A percentile compares a stretch with the other conserved stretches of the same genome.
These are phyloP conservation scores for Harringtonia aguacate DNA, from an alignment of 2,329 filamentous ascomycete species.

Conservation along the genomic window DNA sequence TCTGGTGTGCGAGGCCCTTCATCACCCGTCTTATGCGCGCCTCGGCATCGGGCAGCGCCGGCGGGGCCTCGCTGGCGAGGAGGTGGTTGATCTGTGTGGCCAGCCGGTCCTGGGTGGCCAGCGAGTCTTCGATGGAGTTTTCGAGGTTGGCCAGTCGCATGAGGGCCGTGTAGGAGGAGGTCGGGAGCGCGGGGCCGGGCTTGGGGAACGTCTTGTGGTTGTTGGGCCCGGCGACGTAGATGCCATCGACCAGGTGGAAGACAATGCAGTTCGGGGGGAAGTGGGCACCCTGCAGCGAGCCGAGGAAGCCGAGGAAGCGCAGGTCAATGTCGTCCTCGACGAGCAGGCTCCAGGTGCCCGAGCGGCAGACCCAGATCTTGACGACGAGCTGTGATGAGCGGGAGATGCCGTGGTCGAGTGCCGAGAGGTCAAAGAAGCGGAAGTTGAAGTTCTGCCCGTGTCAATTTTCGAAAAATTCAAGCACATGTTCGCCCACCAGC, in stretches of 20 bases:
- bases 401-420: conserved; percentile 51
- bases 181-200: conserved; percentile 40
- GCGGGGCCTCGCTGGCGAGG: conserved; percentile 27
- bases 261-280: conserved; percentile 75
- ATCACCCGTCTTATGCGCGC: conserved; percentile 36
- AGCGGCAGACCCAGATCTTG: conserved; percentile 61
- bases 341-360: conserved; percentile 47
- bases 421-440: conserved; percentile 66
- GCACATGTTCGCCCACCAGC: neutral
- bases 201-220: conserved; percentile 38
- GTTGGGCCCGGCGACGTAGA: conserved; percentile 71
- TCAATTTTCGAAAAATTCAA: neutral
- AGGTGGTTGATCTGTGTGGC: conserved; percentile 66
- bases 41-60: conserved; percentile 35
- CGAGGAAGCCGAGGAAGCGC: conserved; percentile 66
- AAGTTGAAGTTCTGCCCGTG: conserved; percentile 79
- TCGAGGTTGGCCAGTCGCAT: conserved; percentile 85
- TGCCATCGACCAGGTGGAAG: conserved; percentile 75
- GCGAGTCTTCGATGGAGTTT: conserved; percentile 80
- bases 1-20: conserved; percentile 51
- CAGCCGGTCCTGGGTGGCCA: conserved; percentile 64
- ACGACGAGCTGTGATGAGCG: conserved; percentile 55
- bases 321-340: conserved; percentile 65
- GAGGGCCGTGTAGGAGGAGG: conserved; percentile 76
- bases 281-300: conserved; percentile 56